Conservation (phyloP, 306 rosid species). For the Medicago ruthenica region DNA sequence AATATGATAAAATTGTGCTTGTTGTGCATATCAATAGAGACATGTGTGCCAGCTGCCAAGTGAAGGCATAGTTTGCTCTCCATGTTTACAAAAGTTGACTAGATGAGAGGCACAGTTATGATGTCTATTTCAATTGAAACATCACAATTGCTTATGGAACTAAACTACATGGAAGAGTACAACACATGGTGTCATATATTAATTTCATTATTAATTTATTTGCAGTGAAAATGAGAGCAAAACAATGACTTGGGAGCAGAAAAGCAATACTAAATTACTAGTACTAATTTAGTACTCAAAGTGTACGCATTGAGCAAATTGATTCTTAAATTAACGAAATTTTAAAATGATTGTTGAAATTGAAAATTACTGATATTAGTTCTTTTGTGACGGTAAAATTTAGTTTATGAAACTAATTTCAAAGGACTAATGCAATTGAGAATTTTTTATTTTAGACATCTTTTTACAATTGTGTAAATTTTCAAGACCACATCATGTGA, state of each 20-base stretch:
- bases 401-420: neutral
- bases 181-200: constrained; percentile 10
- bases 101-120: constrained; percentile 33
- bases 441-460: neutral
- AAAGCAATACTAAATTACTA: neutral
- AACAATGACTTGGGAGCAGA: constrained; percentile 5
- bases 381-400: neutral
- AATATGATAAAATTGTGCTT: neutral
- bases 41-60: constrained; percentile 43
- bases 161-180: neutral
- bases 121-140: constrained; percentile 39
- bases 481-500: neutral
- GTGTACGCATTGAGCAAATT: neutral
- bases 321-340: neutral
- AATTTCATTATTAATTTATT: constrained; percentile 27
- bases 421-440: neutral
- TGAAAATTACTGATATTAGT: neutral
- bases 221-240: constrained; percentile 1
- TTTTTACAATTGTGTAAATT: neutral
- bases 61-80: constrained; percentile 32
- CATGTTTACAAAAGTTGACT: constrained; percentile 38
- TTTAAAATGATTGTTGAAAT: neutral
- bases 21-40: neutral
- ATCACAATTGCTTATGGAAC: constrained; percentile 38
- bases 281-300: neutral